Evolutionary conservation across 768 basidiomycete genomes (phyloP).

Genomic region (Phlebiopsis gigantea): DNA sequence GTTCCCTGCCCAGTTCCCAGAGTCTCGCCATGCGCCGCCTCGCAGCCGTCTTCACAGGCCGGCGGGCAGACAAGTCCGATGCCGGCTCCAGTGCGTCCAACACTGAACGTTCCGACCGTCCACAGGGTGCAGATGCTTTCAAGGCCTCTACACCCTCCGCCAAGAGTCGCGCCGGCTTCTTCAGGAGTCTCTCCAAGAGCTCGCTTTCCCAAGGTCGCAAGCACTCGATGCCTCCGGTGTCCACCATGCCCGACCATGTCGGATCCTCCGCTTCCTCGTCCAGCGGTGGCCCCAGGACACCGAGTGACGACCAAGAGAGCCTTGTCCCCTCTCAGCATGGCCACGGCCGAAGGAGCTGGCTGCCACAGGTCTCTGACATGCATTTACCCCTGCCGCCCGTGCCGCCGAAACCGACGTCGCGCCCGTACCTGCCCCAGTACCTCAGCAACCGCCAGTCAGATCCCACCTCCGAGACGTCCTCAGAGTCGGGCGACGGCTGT

Average conservation of each 20-base stretch:
- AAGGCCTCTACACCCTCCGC: conserved; percentile 9
- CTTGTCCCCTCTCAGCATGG: neutral
- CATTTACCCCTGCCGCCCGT: neutral
- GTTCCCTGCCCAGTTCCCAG: conserved; percentile 13
- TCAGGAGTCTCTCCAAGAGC: conserved; percentile 18
- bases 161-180: conserved; percentile 17
- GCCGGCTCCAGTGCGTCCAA: conserved; percentile 19
- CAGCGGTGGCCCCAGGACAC: conserved; percentile 49
- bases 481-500: conserved; percentile 9
- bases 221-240: conserved; percentile 3
- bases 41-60: conserved; percentile 47
- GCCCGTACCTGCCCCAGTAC: conserved; percentile 7
- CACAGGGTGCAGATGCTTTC: conserved; percentile 4
- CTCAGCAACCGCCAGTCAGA: neutral
- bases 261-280: conserved; percentile 43
- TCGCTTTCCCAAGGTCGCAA: conserved; percentile 2
- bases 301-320: conserved; percentile 45
- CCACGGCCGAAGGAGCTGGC: conserved; percentile 5
- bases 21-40: conserved; percentile 53
- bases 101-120: conserved; percentile 6
- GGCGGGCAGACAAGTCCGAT: conserved; percentile 38
- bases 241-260: conserved; percentile 23
- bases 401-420: conserved; percentile 4
- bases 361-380: neutral
- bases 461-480: conserved; percentile 9